These are phyloP conservation scores for Aureobasidium uvarum DNA, from an alignment of 2,329 filamentous ascomycete genomes.

Conservation along the genomic window DNA sequence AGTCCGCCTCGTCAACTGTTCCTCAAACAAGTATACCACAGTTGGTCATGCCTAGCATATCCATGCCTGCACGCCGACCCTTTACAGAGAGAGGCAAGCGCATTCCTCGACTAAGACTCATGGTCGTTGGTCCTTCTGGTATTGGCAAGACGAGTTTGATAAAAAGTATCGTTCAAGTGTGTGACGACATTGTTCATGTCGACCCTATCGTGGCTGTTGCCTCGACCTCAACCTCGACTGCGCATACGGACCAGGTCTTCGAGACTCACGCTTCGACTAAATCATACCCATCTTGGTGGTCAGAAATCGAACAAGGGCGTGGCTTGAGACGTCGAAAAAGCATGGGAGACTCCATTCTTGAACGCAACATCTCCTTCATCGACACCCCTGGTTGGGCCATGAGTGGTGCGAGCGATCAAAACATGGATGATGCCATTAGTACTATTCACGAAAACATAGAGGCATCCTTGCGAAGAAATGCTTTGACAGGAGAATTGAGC, in stretches of 20 bases:
- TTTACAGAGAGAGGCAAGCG: slow-evolving; percentile 85
- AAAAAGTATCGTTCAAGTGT: slow-evolving; percentile 79
- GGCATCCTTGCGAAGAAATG: slow-evolving; percentile 62
- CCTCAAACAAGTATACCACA: slow-evolving; percentile 57
- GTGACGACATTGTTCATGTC: slow-evolving; percentile 90
- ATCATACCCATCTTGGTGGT: slow-evolving; percentile 86
- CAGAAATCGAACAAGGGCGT: slow-evolving; percentile 67
- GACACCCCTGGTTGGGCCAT: slow-evolving; percentile 69
- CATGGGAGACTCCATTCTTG: slow-evolving; percentile 71
- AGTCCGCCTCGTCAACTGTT: slow-evolving; percentile 33
- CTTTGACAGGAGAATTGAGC: slow-evolving; percentile 59
- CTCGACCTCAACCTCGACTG: slow-evolving; percentile 24
- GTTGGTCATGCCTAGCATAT: slow-evolving; percentile 96
- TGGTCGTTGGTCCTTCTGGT: slow-evolving; percentile 79
- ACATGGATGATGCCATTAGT: slow-evolving; percentile 49
- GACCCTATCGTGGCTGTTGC: slow-evolving; percentile 53
- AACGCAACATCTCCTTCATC: slow-evolving; percentile 91
- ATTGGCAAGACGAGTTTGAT: slow-evolving; percentile 85
- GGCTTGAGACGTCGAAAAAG: slow-evolving; percentile 65
- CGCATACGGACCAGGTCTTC: slow-evolving; percentile 33
- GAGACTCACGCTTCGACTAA: slow-evolving; percentile 50
- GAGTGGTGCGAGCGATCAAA: slow-evolving; percentile 52
- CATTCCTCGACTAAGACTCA: slow-evolving; percentile 83
- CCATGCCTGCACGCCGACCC: slow-evolving; percentile 81
- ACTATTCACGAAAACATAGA: slow-evolving; percentile 61